Evolutionary conservation across 331 rosid genomes (phyloP), one percentile per base, ranked within the genome.

Genomic region (Quercus lobata): DNA sequence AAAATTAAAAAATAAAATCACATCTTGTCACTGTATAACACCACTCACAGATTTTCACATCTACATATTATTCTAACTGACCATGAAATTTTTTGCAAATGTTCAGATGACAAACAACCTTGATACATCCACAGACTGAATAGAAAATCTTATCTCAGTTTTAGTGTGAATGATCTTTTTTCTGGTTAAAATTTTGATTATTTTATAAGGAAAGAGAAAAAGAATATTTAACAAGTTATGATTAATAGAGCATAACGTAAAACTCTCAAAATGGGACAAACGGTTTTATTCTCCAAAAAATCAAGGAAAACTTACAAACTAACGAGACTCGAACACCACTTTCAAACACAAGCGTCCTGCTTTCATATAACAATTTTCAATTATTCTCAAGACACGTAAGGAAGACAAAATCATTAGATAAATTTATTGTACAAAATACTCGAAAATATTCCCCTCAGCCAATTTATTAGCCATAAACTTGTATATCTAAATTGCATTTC

Each of bases 371-470:
- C 3, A 4, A 46, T 22, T 32, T 34, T 34, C 21, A 30, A 17
- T 32, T 6, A 34, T 18, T 66, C 16, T 32, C 49, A 7, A 66
- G 22, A 32, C 19, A 32, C 19, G 8, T 61, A 11, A 9, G 49
- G 49, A 53, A 71, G 27, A 54, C 56, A 69, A 24, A 68, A 66
- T 54, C 41, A n/a, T 4, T 68, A 16, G 14, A 57, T 19, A 65
- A 71, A 75, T 52, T 74, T 78, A 44, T 73, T 9, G 19, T 75
- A 72, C 15, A 16, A 55, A 12, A 41, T 77, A 79, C 58, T 49
- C 61, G 66, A 76, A 14, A 72, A 16, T 32, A 46, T 78, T 61
- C 80, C 71, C 82, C 41, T 27, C 6, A 55, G 61, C 81, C 57
- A 71, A 66, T 55, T 63, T 78, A 69, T 77, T 74, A 12, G 24